phyloP scores from a whole-genome alignment of 2,329 filamentous ascomycete genomes.

The Raffaelea ambrosiae region DNA sequence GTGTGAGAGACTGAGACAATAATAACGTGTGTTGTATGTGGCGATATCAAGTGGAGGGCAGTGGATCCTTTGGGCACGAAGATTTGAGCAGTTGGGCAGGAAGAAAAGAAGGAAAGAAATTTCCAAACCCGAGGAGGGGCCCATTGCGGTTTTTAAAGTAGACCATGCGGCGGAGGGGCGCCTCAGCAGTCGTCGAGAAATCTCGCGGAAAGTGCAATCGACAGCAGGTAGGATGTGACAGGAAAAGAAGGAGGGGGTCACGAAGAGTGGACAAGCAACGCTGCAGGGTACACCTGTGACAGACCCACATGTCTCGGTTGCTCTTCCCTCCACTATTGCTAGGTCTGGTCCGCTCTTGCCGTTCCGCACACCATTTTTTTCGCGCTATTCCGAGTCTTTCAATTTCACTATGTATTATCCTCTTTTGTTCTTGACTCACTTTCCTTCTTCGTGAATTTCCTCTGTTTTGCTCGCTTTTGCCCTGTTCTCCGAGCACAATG shows the following conservation, averaged over 20 bases:
- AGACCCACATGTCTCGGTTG: neutral
- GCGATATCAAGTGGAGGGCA: neutral
- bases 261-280: no score
- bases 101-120: conserved; percentile 11
- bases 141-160: conserved; percentile 14
- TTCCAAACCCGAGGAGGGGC: conserved; percentile 14
- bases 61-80: conserved; percentile 19
- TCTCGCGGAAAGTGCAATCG: neutral
- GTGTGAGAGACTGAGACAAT: neutral
- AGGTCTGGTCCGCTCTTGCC: neutral
- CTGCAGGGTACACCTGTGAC: neutral
- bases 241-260: neutral
- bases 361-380: no score
- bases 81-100: conserved; percentile 23
- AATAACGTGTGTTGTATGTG: neutral
- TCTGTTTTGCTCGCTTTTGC: no score
- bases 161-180: no score
- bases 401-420: neutral
- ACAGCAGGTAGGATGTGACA: neutral
- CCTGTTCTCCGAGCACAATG: no score
- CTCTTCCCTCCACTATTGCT: neutral
- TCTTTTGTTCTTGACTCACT: neutral
- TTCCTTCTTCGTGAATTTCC: no score
- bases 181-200: neutral
- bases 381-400: no score